phyloP scores from a whole-genome alignment of 208 protist genomes.

The Herpetomonas samuelpessoai region DNA sequence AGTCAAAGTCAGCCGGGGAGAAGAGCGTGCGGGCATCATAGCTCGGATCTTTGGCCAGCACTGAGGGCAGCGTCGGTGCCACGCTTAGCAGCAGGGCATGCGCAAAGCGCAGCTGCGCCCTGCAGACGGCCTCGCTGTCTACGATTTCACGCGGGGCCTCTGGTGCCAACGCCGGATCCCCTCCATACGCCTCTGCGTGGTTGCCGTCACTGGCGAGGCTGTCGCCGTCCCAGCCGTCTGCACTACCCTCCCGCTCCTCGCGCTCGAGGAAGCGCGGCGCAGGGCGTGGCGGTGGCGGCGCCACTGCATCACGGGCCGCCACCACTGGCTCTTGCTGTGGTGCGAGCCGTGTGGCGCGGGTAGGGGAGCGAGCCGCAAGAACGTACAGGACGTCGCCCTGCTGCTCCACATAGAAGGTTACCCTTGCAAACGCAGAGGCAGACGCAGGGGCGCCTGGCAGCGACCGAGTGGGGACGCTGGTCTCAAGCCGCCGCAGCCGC shows the following conservation, averaged over 20 bases:
- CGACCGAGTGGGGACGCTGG: too few relatives aligned
- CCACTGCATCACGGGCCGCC: too few relatives aligned
- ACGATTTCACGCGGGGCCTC: slow-evolving; percentile 17
- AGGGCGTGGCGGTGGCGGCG: neutral
- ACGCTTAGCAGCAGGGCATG: slow-evolving; percentile 54
- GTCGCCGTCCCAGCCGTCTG: too few relatives aligned
- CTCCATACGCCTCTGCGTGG: too few relatives aligned
- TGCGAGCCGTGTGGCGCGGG: neutral
- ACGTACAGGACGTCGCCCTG: slow-evolving; percentile 56
- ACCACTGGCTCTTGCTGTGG: too few relatives aligned
- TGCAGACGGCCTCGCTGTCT: slow-evolving; percentile 19
- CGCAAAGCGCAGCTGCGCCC: slow-evolving; percentile 44
- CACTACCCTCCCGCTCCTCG: too few relatives aligned
- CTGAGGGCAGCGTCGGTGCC: slow-evolving; percentile 46
- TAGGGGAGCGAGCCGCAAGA: slow-evolving; percentile 28
- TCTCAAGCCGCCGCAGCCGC: neutral
- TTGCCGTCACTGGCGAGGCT: too few relatives aligned
- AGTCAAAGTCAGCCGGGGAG: slow-evolving; percentile 38
- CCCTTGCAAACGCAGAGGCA: neutral
- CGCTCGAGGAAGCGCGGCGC: too few relatives aligned
- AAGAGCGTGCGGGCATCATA: slow-evolving; percentile 61
- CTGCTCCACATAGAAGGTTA: slow-evolving; percentile 48
- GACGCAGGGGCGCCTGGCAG: neutral
- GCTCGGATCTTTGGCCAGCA: slow-evolving; percentile 37
- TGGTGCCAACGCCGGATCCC: too few relatives aligned